Evolutionary conservation across 306 rosid species (phyloP).

Genomic region (Lathyrus tuberosus): DNA sequence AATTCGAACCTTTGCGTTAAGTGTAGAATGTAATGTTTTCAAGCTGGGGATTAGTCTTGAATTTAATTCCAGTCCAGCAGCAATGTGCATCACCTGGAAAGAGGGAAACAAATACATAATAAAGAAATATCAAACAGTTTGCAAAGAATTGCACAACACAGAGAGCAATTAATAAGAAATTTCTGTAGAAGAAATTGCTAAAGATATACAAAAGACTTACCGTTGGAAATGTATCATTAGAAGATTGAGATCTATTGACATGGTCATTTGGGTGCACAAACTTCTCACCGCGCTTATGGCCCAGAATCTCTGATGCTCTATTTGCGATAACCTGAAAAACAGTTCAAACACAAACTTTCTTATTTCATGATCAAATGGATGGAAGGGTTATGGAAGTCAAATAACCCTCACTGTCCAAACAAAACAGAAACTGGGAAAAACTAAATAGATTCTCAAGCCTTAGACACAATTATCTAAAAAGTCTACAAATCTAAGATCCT

Average conservation of each 20-base stretch:
- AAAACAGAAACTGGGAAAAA: constrained; percentile 6
- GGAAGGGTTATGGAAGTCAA: background rate
- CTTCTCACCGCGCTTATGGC: constrained; percentile 88
- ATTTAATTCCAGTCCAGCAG: constrained; percentile 82
- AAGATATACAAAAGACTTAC: constrained; percentile 53
- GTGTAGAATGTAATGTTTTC: constrained; percentile 70
- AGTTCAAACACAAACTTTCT: constrained; percentile 20
- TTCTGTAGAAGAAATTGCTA: background rate
- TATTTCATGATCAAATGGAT: constrained; percentile 23
- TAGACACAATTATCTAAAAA: background rate
- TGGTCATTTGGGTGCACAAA: constrained; percentile 97
- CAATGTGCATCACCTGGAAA: constrained; percentile 95
- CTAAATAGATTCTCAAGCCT: constrained; percentile 8
- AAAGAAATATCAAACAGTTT: constrained; percentile 24
- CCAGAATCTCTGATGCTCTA: constrained; percentile 96
- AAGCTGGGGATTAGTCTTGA: constrained; percentile 81
- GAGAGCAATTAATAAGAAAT: constrained; percentile 7
- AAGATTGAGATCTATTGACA: constrained; percentile 95
- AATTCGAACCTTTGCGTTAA: constrained; percentile 76
- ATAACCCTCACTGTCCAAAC: background rate
- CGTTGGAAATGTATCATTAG: constrained; percentile 97
- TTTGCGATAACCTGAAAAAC: constrained; percentile 85
- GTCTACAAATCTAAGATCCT: constrained; percentile 4
- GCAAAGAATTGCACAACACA: background rate
- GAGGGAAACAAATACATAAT: constrained; percentile 7